phyloP scores from a whole-genome alignment of 2,329 filamentous ascomycete genomes.

The Cladosporium colombiae region DNA sequence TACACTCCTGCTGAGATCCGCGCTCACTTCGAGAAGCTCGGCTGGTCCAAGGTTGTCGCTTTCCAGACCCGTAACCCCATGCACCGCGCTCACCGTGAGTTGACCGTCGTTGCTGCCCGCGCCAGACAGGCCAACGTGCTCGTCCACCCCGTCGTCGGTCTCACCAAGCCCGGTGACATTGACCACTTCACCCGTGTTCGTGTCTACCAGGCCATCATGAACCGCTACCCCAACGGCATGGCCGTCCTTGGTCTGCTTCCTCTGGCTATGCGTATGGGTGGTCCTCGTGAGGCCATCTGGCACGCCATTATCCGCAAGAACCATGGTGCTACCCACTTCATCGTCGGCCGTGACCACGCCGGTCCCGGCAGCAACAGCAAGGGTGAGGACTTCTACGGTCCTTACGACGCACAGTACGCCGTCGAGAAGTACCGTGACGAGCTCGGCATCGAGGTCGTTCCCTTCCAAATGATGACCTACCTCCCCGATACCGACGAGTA shows the following conservation, averaged over 20 bases:
- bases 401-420: constrained; percentile 94
- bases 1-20: constrained; percentile 95
- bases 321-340: constrained; percentile 98
- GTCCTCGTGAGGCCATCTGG: constrained; percentile 97
- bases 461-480: constrained; percentile 99
- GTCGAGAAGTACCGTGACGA: constrained; percentile 96
- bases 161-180: constrained; percentile 99
- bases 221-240: constrained; percentile 98
- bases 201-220: constrained; percentile 95
- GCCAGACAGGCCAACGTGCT: constrained; percentile 97
- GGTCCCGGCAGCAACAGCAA: constrained; percentile 98
- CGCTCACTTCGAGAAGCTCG: constrained; percentile 98
- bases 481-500: constrained; percentile 97
- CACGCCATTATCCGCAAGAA: constrained; percentile 99
- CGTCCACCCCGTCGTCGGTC: constrained; percentile 96
- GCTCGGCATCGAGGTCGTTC: constrained; percentile 97
- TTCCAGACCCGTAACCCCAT: constrained; percentile 99
- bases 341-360: constrained; percentile 96
- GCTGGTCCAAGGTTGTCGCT: constrained; percentile 95
- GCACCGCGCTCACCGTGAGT: constrained; percentile 96
- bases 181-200: constrained; percentile 99
- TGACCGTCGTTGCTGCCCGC: constrained; percentile 95
- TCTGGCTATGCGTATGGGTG: constrained; percentile 98
- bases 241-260: constrained; percentile 92
- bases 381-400: constrained; percentile 95